phyloP scores from a whole-genome alignment of 1,284 basidiomycete genomes.

The Cryptococcus amylolentus region DNA sequence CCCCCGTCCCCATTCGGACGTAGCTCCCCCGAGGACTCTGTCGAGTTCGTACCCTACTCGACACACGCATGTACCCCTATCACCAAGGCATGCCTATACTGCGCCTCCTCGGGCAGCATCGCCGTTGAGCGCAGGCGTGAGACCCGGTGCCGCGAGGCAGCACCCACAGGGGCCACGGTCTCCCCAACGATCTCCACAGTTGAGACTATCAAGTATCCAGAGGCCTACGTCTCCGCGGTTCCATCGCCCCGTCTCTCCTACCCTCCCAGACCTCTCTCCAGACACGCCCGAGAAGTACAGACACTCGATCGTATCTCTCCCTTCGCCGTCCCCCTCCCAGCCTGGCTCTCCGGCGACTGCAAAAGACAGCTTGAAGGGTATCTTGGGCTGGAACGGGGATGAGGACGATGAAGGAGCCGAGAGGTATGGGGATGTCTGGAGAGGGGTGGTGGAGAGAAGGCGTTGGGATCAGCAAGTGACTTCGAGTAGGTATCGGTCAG shows the following conservation, averaged over 20 bases:
- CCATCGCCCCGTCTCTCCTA: background rate
- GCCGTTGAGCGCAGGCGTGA: background rate
- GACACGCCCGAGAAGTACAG: background rate
- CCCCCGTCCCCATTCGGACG: background rate
- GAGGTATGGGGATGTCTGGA: background rate
- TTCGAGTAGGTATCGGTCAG: background rate
- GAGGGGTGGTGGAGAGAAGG: background rate
- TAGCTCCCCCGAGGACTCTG: background rate
- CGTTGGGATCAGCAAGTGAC: background rate
- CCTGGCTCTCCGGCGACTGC: background rate
- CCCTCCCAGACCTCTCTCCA: background rate
- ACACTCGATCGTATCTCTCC: background rate
- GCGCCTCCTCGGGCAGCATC: background rate
- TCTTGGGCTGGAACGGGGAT: background rate
- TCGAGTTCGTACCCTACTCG: background rate
- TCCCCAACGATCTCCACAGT: background rate
- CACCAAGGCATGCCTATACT: background rate
- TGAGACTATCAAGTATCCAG: background rate
- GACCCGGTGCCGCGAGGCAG: background rate
- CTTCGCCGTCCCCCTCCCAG: background rate
- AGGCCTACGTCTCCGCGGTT: background rate
- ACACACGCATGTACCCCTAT: background rate
- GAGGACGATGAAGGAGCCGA: background rate
- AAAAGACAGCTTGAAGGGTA: background rate
- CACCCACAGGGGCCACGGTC: background rate